These are phyloP conservation scores for Marasmius fiardii DNA, from an alignment of 1,284 basidiomycete species.

Conservation along the genomic window DNA sequence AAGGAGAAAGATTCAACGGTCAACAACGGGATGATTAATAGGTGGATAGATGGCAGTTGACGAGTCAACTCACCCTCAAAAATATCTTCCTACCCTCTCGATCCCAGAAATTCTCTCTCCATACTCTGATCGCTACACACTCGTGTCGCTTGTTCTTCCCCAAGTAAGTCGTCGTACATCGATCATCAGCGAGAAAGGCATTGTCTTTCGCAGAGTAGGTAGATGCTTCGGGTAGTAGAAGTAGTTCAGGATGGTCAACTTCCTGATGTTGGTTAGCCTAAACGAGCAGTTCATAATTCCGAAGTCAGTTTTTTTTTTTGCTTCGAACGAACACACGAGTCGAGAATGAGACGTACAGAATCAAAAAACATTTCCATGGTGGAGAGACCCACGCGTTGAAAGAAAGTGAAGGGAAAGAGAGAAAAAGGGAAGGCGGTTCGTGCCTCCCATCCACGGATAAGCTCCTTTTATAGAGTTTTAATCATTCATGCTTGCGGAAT, in stretches of 20 bases:
- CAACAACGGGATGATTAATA: neutral
- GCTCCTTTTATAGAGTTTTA: no score
- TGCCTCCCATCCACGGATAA: no score
- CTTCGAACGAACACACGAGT: neutral
- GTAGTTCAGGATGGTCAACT: neutral
- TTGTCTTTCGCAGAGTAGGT: neutral
- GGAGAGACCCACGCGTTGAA: neutral
- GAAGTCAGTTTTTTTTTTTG: neutral
- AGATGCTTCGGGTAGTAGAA: neutral
- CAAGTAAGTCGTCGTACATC: neutral
- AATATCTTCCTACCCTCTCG: neutral
- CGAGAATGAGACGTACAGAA: neutral
- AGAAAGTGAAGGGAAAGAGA: neutral
- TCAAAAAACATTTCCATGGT: neutral
- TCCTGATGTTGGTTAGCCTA: neutral
- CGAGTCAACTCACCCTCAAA: slow-evolving; percentile 6
- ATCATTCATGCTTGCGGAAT: no score
- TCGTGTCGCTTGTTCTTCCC: neutral
- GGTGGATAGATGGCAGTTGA: neutral
- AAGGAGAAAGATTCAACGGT: neutral
- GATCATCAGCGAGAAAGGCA: neutral
- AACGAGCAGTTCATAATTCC: no score
- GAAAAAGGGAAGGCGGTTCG: neutral
- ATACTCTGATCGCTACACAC: slow-evolving; percentile 3
- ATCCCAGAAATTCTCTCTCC: slow-evolving; percentile 1